Conservation (phyloP, 2,329 filamentous ascomycete species). For the Trichoderma lentiforme region DNA sequence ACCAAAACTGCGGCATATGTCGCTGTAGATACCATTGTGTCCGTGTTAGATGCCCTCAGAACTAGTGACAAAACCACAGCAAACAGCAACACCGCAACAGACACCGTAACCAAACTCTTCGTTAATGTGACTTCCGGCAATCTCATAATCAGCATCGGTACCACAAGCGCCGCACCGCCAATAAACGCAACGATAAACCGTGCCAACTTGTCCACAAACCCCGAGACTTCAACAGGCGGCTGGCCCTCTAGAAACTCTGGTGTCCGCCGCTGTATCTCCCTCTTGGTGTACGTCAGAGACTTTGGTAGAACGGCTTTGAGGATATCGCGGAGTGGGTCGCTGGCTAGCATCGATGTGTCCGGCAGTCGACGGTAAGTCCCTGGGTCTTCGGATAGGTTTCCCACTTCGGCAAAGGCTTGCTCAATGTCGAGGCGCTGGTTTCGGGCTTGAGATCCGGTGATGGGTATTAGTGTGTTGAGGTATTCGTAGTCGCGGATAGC, state of each 20-base stretch:
- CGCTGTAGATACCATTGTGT: not conserved
- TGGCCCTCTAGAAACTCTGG: not conserved
- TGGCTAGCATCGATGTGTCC: not conserved
- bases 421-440: not conserved
- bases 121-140: not conserved
- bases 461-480: not conserved
- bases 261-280: not conserved
- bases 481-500: not conserved
- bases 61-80: not conserved
- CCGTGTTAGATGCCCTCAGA: not conserved
- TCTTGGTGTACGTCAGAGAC: not conserved
- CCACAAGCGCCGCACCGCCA: not conserved
- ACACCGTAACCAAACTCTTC: not conserved
- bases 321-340: not conserved
- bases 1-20: not conserved
- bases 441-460: not conserved
- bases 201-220: not conserved
- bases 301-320: not conserved
- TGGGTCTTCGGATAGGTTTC: not conserved
- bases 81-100: not conserved
- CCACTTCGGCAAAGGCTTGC: not conserved
- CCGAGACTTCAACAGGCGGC: not conserved
- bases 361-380: not conserved
- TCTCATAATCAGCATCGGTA: not conserved
- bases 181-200: not conserved